Base-by-base conservation (phyloP, 768 basidiomycete genomes). In the Hysterangium stoloniferum region DNA sequence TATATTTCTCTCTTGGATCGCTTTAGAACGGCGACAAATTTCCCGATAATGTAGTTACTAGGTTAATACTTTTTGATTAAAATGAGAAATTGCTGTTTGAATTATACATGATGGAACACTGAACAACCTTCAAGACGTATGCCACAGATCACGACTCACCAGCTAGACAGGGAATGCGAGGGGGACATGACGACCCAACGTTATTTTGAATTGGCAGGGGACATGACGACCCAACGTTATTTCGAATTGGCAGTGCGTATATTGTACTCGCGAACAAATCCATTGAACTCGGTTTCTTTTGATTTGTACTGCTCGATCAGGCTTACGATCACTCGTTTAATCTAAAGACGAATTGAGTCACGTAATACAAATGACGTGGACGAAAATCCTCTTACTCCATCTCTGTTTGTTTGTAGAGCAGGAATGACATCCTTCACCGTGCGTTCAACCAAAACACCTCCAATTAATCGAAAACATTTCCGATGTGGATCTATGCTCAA, bases 351-450 rank as follows among this genome's bases (percentile, higher is more conserved):
- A 44, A 36, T 25, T 52, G 25, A 31, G 17, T 7, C 40, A 40
- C 27, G 28, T 54, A 42, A 56, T 45, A 29, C 35, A n/a, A 25
- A 4, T 33, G 19, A 5, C 46, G 37, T 38, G 32, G 57, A 12
- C 19, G 36, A 33, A 31, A 54, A 19, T 43, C 13, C 8, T 70
- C 84, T 56, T 61, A 94, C 92, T 53, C 90, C 89, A 61, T 92
- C 84, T 45, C 79, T 74, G 60, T 93, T 97, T n/a, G 84, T 89
- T 65, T 88, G 79, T 37, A 99, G 69, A 25, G 86, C 82, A 32
- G 96, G 95, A 32, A 88, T 82, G 44, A 98, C 90, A 57, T 98
- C 95, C 62, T 86, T 83, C 40, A 98, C 96, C 2, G 94, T 97
- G 41, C 94, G 77, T 64, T 98, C 93, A 25, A 98, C 95, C 13